Evolutionary conservation across 495 filamentous ascomycete species (phyloP).

Genomic region (Rhypophila decipiens): DNA sequence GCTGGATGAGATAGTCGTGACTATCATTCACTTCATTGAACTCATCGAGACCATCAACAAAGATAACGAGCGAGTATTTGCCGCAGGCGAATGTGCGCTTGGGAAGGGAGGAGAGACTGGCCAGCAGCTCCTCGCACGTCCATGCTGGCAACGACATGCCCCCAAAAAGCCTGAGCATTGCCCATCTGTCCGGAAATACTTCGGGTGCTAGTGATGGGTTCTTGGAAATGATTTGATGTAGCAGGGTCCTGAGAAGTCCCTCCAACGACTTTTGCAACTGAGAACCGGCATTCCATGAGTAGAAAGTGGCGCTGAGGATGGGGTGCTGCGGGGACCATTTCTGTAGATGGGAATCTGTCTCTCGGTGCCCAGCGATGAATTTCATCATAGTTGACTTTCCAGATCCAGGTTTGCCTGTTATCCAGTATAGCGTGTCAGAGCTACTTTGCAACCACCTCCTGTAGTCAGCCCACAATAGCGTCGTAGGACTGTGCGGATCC

Average conservation of each 20-base stretch:
- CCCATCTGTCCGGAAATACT: not conserved
- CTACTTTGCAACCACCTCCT: not conserved
- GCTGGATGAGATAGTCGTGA: not conserved
- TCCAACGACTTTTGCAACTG: not conserved
- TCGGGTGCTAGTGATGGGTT: slow-evolving; percentile 3
- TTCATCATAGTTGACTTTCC: slow-evolving; percentile 9
- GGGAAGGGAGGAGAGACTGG: too few relatives aligned
- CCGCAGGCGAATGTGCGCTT: too few relatives aligned
- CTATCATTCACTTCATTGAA: slow-evolving; percentile 5
- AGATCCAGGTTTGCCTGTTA: slow-evolving; percentile 4
- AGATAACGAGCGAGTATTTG: too few relatives aligned
- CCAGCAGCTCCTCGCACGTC: too few relatives aligned
- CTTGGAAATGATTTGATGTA: not conserved
- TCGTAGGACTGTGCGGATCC: not conserved
- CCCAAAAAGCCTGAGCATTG: too few relatives aligned
- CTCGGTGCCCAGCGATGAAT: not conserved
- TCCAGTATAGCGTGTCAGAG: not conserved
- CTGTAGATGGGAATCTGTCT: not conserved
- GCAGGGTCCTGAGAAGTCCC: slow-evolving; percentile 1
- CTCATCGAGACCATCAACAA: slow-evolving; percentile 7
- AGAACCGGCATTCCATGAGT: slow-evolving; percentile 2
- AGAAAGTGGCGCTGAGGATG: slow-evolving; percentile 3
- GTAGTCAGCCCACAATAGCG: not conserved
- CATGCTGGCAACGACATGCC: too few relatives aligned
- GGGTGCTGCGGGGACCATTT: not conserved